Base-by-base conservation (phyloP, 805 yeast species). In the Priceomyces melissophilus region DNA sequence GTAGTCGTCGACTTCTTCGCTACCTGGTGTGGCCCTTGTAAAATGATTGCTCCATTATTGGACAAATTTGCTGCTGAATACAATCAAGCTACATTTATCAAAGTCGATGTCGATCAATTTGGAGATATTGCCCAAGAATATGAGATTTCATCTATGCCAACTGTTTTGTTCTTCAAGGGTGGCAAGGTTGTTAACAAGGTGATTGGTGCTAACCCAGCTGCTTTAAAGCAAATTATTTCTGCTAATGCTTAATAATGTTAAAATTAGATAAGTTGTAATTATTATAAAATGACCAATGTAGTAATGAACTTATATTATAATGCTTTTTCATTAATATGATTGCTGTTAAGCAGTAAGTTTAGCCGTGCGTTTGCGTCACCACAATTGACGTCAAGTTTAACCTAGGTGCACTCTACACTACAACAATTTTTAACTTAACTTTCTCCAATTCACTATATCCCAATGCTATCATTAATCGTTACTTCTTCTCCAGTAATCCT, bases 1-100 rank as follows among this genome's bases (percentile, higher is more conserved):
- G 90, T 88, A 53, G 90, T 93, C 54, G 87, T 93, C 53, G 98
- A 93, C 74, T 93, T 91, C 75, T 90, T 79, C 61, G 98, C 98
- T 56, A 81, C 90, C 47, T 93, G 98, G 97, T 91, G 99, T 70
- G 97, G 97, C 54, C 98, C 99, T 47, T 91, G 99, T 77, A 93
- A 91, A 78, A 87, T 87, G 81, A 84, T 93, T 69, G 90, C 96
- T 41, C 99, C 99, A 55, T 72, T 87, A 71, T 71, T 91, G 54
- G 96, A 90, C 61, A 84, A 84, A 65, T 83, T 90, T 59, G 72
- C 89, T 32, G 64, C 67, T 35, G 79, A 82, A 64, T 82, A 82
- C 78, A 49, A 81, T 23, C 67, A 71, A 40, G 87, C 84, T 54
- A 78, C 75, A 54, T 91, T 93, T 78, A 75, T 78, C 79, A 89